Evolutionary conservation across 768 basidiomycete genomes (phyloP), one percentile per base, ranked within the genome.

Genomic region (Hydnomerulius pinastri): DNA sequence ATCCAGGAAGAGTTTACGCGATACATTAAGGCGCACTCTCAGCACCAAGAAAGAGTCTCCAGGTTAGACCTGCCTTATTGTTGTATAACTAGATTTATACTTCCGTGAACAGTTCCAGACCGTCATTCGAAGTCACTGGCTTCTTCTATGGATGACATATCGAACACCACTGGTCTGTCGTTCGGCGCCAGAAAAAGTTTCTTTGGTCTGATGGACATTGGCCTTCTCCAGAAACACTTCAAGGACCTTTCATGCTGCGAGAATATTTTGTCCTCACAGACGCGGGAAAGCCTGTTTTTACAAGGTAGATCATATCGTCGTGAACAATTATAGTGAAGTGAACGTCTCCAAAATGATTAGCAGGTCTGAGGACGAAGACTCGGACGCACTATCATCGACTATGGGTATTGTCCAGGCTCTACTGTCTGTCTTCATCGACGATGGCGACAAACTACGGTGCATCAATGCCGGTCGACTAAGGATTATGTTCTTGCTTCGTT

Each of bases 201-300:
- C 41, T n/a, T n/a, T n/a, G n/a, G n/a, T n/a, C n/a, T n/a, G n/a
- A n/a, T n/a, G n/a, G n/a, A n/a, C n/a, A n/a, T n/a, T n/a, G n/a
- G n/a, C 30, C 11, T 46, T 39, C 11, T 35, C 30, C 39, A 60
- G 55, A 57, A 39, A 53, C 42, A 45, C 39, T 42, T 28, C 54
- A 45, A 2, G 56, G 65, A n/a, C 54, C 53, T 12, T 70, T 68
- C 60, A 72, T 76, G 44, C 81, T 80, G 20, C 78, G 94, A 45
- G 83, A 92, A 63, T 99, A 98, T 67, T 97, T 90, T 63, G 81
- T 98, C 13, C 77, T 98, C 17, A 98, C 95, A 0, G 85, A 95
- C 54, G 97, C 97, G 25, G 97, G 97, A 24, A 98, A 99, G 69
- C 95, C 95, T n/a, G 94, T 99, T 10, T 99, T 90, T 63, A 77